phyloP scores from a whole-genome alignment of 345 rosid genomes.

The Murraya koenigii region DNA sequence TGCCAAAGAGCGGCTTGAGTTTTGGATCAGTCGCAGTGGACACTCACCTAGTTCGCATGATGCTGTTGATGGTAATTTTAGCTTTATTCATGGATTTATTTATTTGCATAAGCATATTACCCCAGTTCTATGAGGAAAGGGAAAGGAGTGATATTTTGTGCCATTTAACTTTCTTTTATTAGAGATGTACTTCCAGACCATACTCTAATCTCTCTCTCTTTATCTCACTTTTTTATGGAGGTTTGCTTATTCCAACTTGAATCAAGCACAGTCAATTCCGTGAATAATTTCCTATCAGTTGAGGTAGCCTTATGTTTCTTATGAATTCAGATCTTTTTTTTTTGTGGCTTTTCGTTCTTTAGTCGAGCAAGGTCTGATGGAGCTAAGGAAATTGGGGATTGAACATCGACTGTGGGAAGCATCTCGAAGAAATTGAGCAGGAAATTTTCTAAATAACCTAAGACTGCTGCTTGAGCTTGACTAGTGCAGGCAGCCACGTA shows the following conservation, averaged over 20 bases:
- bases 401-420: constrained; percentile 95
- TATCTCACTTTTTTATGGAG: too few relatives aligned
- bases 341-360: constrained; percentile 18
- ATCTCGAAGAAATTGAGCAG: constrained; percentile 51
- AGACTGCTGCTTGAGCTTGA: constrained; percentile 3
- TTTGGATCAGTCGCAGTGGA: constrained; percentile 79
- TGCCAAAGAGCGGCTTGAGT: constrained; percentile 73
- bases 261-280: not conserved
- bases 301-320: not conserved
- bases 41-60: constrained; percentile 89
- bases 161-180: not conserved
- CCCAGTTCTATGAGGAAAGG: not conserved
- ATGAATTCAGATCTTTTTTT: not conserved
- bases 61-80: constrained; percentile 68
- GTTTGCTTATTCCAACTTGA: too few relatives aligned
- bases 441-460: constrained; percentile 11
- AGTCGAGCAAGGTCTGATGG: constrained; percentile 89
- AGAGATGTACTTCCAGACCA: too few relatives aligned
- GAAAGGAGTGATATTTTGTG: not conserved
- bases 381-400: constrained; percentile 79
- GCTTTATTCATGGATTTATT: not conserved
- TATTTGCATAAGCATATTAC: not conserved
- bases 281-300: not conserved
- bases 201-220: too few relatives aligned
- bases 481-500: not conserved